These are phyloP conservation scores for Sugiyamaella grinbergsii DNA, from an alignment of 1,139 yeast species.

Conservation along the genomic window DNA sequence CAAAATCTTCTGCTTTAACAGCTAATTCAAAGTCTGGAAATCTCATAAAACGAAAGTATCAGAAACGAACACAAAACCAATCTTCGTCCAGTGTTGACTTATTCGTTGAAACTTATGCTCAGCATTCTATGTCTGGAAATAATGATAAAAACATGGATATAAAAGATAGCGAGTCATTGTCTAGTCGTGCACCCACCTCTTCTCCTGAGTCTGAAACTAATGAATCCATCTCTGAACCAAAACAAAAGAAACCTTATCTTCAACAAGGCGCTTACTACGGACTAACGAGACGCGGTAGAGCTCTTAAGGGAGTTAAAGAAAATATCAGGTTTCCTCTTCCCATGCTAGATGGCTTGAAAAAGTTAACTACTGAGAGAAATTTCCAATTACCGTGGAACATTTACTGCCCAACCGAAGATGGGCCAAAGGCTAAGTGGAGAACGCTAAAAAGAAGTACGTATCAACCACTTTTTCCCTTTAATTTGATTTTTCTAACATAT, in stretches of 20 bases:
- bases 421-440: constrained; percentile 39
- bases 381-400: constrained; percentile 43
- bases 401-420: constrained; percentile 41
- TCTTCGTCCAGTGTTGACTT: too few relatives aligned
- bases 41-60: neutral
- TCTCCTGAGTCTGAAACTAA: constrained; percentile 1
- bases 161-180: neutral
- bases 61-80: neutral
- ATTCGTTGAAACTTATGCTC: too few relatives aligned
- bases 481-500: constrained; percentile 11
- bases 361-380: constrained; percentile 24
- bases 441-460: constrained; percentile 37
- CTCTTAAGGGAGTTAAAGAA: constrained; percentile 10
- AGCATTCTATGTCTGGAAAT: too few relatives aligned
- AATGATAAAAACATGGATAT: constrained; percentile 2
- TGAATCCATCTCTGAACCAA: constrained; percentile 10
- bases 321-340: constrained; percentile 34
- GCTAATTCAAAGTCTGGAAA: neutral
- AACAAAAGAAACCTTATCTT: constrained; percentile 12
- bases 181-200: neutral
- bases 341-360: constrained; percentile 24
- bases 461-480: neutral
- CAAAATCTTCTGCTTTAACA: neutral
- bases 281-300: constrained; percentile 14
- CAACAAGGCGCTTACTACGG: constrained; percentile 15